phyloP scores from a whole-genome alignment of 139 green algal genomes.

The Picochlorum costavermella region DNA sequence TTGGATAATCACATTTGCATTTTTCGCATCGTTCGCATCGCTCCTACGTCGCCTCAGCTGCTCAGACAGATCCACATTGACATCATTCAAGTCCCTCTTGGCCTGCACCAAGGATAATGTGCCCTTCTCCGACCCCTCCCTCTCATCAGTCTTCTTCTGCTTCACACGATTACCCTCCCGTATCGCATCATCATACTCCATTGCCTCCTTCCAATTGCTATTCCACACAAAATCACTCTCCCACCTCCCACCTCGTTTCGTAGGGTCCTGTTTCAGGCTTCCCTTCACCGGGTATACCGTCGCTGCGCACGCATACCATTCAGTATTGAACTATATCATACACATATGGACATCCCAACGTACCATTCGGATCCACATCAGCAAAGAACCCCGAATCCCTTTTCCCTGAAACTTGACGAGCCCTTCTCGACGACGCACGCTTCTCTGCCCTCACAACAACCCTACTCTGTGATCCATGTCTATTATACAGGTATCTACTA shows the following conservation, averaged over 20 bases:
- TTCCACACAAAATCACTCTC: slow-evolving; percentile 84
- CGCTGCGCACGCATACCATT: slow-evolving; percentile 1
- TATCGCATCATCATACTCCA: slow-evolving; percentile 33
- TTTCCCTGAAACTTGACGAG: not conserved
- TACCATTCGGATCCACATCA: slow-evolving; percentile 27
- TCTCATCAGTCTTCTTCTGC: not conserved
- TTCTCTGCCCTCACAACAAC: not conserved
- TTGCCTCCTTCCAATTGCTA: slow-evolving; percentile 58
- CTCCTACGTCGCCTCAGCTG: slow-evolving; percentile 27
- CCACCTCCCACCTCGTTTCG: slow-evolving; percentile 56
- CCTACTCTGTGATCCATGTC: no score
- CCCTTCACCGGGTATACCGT: slow-evolving; percentile 23
- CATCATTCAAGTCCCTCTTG: slow-evolving; percentile 40
- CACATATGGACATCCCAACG: no score
- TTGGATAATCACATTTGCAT: not conserved
- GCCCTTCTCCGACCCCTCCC: slow-evolving; percentile 7
- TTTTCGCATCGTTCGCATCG: not conserved
- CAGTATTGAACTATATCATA: not conserved
- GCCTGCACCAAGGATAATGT: slow-evolving; percentile 11
- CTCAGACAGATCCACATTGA: slow-evolving; percentile 58
- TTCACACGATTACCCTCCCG: not conserved
- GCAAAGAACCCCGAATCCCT: slow-evolving; percentile 34
- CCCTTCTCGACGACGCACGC: not conserved
- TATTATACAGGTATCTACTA: no score
- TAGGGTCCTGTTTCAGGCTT: slow-evolving; percentile 41